A percentile compares a stretch with the other conserved stretches of the same genome.
phyloP scores from a whole-genome alignment of 345 rosid genomes.

The Lepidium didymum region DNA sequence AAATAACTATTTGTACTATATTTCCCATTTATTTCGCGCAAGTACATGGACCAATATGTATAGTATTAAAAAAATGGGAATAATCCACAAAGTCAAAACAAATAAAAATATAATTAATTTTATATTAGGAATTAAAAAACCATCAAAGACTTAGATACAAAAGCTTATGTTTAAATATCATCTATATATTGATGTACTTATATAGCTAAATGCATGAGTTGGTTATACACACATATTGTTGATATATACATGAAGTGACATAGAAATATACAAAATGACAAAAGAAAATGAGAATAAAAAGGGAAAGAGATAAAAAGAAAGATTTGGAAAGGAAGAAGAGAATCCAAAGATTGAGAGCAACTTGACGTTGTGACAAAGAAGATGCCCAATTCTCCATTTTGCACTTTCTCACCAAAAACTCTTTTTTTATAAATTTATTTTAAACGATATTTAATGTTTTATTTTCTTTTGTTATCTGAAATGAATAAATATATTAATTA shows the following conservation, averaged over 20 bases:
- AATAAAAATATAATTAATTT: too few species aligned
- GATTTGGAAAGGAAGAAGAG: constrained; percentile 20
- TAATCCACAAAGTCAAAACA: too few species aligned
- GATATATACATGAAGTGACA: not conserved
- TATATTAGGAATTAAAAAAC: too few species aligned
- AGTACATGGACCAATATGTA: not conserved
- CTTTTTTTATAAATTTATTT: not conserved
- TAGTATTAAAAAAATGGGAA: too few species aligned
- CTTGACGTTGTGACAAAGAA: constrained; percentile 26
- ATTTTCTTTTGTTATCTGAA: too few species aligned
- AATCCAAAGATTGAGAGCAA: constrained; percentile 27
- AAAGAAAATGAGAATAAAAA: not conserved
- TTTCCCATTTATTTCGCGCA: not conserved
- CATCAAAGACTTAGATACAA: too few species aligned
- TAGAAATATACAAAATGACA: not conserved
- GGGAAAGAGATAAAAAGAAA: not conserved
- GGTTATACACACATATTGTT: not conserved
- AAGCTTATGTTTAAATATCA: too few species aligned
- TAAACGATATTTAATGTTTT: not conserved
- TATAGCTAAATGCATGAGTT: not conserved
- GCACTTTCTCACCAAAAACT: constrained; percentile 8
- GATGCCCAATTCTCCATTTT: constrained; percentile 31
- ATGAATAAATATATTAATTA: not conserved
- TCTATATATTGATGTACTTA: too few species aligned
- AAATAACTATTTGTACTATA: constrained; percentile 2